A percentile compares a stretch with the other conserved stretches of the same genome.
These are phyloP conservation scores for Rhododendron vialii DNA, from an alignment of 148 eudicot genomes.

Conservation along the genomic window DNA sequence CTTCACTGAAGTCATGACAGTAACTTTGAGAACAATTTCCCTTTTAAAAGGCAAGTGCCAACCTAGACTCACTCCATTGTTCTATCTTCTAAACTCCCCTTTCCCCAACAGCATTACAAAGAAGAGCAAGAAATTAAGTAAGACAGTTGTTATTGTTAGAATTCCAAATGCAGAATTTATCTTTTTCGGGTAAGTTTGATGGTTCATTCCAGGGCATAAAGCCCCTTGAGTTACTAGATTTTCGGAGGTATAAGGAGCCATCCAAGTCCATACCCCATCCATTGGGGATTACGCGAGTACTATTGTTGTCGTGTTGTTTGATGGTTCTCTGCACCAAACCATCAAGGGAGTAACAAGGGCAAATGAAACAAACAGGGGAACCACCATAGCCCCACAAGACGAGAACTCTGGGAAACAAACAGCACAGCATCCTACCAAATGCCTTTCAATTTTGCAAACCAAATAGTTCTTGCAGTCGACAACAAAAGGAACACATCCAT, in stretches of 20 bases:
- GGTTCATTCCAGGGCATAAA: background rate
- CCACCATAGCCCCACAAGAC: background rate
- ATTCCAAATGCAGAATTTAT: background rate
- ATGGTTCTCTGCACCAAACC: background rate
- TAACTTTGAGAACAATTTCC: background rate
- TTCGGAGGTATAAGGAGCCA: background rate
- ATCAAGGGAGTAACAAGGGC: background rate
- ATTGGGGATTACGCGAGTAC: background rate
- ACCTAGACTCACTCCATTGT: background rate
- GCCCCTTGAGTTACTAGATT: background rate
- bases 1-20: background rate
- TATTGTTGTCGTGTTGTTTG: background rate
- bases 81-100: background rate
- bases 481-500: background rate
- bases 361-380: background rate
- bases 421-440: background rate
- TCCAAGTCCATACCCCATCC: background rate
- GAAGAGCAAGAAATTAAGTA: too few species aligned
- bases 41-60: background rate
- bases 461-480: background rate
- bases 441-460: background rate
- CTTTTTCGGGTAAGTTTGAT: background rate
- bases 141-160: background rate
- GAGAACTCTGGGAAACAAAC: background rate
- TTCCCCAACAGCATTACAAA: background rate